Conservation (phyloP, 2,329 filamentous ascomycete genomes). For the Davidsoniella virescens region DNA sequence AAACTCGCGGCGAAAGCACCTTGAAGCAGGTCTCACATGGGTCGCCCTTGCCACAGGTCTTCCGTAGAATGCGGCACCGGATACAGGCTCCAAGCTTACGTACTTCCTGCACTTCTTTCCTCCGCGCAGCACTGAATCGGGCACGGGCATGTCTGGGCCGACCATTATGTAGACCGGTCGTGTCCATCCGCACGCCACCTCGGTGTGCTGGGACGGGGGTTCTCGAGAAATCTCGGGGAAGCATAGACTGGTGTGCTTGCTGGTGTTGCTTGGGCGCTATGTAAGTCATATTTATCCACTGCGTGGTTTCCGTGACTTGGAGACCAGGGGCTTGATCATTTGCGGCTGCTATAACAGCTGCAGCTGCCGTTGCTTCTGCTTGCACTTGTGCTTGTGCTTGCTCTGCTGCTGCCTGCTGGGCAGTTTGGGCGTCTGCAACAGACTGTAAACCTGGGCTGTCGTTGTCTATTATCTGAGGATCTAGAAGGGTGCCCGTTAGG, state of each 20-base stretch:
- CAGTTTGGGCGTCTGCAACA: background rate
- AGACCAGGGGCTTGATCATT: conserved; percentile 15
- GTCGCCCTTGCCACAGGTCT: conserved; percentile 47
- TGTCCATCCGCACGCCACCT: conserved; percentile 39
- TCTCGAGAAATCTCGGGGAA: conserved; percentile 13
- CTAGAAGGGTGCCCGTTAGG: conserved; percentile 36
- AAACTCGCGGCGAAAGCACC: conserved; percentile 47
- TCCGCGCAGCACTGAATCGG: conserved; percentile 39
- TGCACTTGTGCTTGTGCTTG: conserved; percentile 14
- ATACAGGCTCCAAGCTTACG: conserved; percentile 50
- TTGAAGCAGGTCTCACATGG: conserved; percentile 49
- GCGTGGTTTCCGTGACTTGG: conserved; percentile 16
- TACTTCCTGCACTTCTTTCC: conserved; percentile 49
- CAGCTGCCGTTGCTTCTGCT: background rate
- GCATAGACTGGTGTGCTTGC: background rate
- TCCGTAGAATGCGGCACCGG: conserved; percentile 47
- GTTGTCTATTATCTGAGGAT: conserved; percentile 27
- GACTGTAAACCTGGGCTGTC: background rate
- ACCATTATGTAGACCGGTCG: conserved; percentile 28
- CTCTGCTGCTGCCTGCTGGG: conserved; percentile 9
- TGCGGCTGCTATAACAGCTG: conserved; percentile 19
- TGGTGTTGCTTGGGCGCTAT: conserved; percentile 20
- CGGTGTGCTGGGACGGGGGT: conserved; percentile 21
- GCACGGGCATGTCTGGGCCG: conserved; percentile 37
- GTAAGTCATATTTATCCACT: conserved; percentile 38